Evolutionary conservation across 1,284 basidiomycete species (phyloP).

Genomic region (Abortiporus biennis): DNA sequence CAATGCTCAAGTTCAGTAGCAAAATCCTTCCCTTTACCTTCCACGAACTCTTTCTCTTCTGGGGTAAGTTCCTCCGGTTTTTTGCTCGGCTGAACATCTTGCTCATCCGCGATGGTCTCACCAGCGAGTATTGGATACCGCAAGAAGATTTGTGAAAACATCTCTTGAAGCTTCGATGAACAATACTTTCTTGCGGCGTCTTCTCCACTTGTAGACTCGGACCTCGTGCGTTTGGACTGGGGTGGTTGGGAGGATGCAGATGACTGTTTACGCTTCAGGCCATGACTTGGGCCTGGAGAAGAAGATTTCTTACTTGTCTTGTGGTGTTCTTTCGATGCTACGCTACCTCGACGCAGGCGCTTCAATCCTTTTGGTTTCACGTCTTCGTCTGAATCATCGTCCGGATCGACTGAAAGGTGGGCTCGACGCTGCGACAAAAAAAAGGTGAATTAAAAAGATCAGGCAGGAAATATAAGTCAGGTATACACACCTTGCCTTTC

Average conservation of each 20-base stretch:
- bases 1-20: slow-evolving; percentile 63
- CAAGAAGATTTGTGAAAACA: slow-evolving; percentile 62
- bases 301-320: slow-evolving; percentile 7
- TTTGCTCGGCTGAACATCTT: slow-evolving; percentile 16
- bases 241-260: slow-evolving; percentile 22
- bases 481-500: slow-evolving; percentile 33
- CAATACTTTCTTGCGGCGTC: slow-evolving; percentile 75
- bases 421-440: slow-evolving; percentile 15
- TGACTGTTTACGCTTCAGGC: slow-evolving; percentile 38
- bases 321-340: background rate
- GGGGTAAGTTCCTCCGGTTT: slow-evolving; percentile 36
- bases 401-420: slow-evolving; percentile 37
- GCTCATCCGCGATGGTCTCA: slow-evolving; percentile 32
- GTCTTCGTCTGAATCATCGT: slow-evolving; percentile 27
- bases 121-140: slow-evolving; percentile 50
- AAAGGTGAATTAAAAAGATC: slow-evolving; percentile 6
- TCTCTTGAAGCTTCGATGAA: slow-evolving; percentile 61
- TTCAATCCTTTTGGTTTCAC: slow-evolving; percentile 14
- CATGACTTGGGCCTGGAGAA: slow-evolving; percentile 16
- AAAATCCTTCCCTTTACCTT: slow-evolving; percentile 52
- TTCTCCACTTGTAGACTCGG: slow-evolving; percentile 35
- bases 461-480: slow-evolving; percentile 2
- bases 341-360: slow-evolving; percentile 15
- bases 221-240: slow-evolving; percentile 35
- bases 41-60: slow-evolving; percentile 50